phyloP scores from a whole-genome alignment of 495 filamentous ascomycete genomes.

The Podospora australis region DNA sequence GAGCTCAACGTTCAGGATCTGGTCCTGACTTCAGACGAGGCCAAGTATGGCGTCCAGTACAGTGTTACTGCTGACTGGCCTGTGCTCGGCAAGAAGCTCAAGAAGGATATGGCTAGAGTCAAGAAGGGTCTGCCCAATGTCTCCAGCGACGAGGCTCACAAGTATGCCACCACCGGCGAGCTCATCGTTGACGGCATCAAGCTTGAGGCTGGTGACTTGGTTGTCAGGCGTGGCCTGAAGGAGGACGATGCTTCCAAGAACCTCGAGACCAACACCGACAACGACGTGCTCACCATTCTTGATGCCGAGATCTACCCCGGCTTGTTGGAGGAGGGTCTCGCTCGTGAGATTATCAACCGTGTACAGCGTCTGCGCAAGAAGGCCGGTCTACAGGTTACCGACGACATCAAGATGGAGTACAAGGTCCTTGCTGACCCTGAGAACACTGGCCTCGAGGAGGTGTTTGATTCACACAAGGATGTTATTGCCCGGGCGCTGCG shows the following conservation, averaged over 20 bases:
- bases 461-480: conserved; percentile 61
- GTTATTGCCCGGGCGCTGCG: conserved; percentile 74
- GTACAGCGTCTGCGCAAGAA: conserved; percentile 43
- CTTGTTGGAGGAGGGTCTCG: conserved; percentile 37
- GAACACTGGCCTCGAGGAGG: conserved; percentile 63
- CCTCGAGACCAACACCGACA: conserved; percentile 78
- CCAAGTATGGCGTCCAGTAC: conserved; percentile 86
- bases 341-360: conserved; percentile 41
- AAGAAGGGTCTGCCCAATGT: conserved; percentile 82
- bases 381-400: conserved; percentile 37
- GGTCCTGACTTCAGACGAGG: conserved; percentile 80
- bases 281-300: conserved; percentile 40
- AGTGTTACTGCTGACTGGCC: conserved; percentile 86
- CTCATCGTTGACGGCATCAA: conserved; percentile 80
- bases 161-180: conserved; percentile 61
- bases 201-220: conserved; percentile 72
- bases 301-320: conserved; percentile 37
- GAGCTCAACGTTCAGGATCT: conserved; percentile 87
- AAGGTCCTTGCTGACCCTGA: conserved; percentile 58
- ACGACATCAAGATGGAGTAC: conserved; percentile 43
- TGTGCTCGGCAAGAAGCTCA: conserved; percentile 90
- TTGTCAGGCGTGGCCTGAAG: conserved; percentile 73
- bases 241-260: conserved; percentile 59
- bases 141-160: conserved; percentile 68
- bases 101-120: conserved; percentile 84